Evolutionary conservation across 768 basidiomycete species (phyloP).

Genomic region (Hirschioporus abietinus): DNA sequence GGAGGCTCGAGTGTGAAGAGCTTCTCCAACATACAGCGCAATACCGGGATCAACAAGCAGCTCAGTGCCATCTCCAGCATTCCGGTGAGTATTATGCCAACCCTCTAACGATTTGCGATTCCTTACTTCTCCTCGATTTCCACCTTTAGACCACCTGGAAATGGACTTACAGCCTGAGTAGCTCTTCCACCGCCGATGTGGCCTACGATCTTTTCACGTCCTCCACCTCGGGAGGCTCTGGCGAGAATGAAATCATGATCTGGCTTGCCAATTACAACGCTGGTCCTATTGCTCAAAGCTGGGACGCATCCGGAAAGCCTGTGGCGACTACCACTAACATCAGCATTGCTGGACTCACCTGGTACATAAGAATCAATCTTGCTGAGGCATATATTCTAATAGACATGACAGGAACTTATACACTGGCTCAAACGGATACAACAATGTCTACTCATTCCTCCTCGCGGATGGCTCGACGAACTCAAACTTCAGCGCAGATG

Average conservation of each 20-base stretch:
- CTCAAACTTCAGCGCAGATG: slow-evolving; percentile 46
- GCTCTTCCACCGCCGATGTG: slow-evolving; percentile 43
- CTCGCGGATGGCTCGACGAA: slow-evolving; percentile 34
- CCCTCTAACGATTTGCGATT: not conserved
- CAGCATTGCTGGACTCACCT: slow-evolving; percentile 43
- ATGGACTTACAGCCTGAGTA: slow-evolving; percentile 45
- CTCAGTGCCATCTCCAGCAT: slow-evolving; percentile 52
- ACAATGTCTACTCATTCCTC: slow-evolving; percentile 35
- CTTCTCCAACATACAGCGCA: slow-evolving; percentile 52
- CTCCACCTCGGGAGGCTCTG: slow-evolving; percentile 38
- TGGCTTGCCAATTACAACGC: slow-evolving; percentile 59
- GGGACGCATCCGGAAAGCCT: slow-evolving; percentile 26
- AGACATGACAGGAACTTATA: slow-evolving; percentile 43
- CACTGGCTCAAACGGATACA: slow-evolving; percentile 48
- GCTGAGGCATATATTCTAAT: not conserved
- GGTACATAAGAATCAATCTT: slow-evolving; percentile 25
- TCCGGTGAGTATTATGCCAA: slow-evolving; percentile 33
- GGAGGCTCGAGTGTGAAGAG: slow-evolving; percentile 54
- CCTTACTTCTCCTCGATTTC: not conserved
- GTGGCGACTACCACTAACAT: slow-evolving; percentile 37
- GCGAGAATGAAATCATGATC: slow-evolving; percentile 50
- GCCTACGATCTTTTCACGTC: slow-evolving; percentile 67
- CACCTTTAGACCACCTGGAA: slow-evolving; percentile 42
- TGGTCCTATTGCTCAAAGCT: slow-evolving; percentile 49
- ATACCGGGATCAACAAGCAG: slow-evolving; percentile 45